These are phyloP conservation scores for Annulohypoxylon nitens DNA, from an alignment of 495 filamentous ascomycete genomes.

Conservation along the genomic window DNA sequence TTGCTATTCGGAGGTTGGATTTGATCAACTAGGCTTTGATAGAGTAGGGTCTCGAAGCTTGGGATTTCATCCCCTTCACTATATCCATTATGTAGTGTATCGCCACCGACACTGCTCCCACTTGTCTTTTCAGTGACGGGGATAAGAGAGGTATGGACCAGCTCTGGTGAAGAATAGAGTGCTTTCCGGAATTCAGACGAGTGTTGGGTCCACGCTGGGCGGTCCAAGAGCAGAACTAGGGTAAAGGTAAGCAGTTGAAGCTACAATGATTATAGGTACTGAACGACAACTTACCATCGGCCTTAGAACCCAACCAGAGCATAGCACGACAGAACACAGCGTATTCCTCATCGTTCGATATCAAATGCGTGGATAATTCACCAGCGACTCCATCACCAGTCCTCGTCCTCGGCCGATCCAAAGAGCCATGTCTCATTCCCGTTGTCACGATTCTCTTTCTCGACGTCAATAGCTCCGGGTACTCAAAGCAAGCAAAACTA, in stretches of 20 bases:
- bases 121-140: not conserved
- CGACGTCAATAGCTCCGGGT: slow-evolving; percentile 50
- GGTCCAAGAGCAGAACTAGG: slow-evolving; percentile 53
- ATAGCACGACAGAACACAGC: slow-evolving; percentile 51
- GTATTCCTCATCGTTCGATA: slow-evolving; percentile 35
- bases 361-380: slow-evolving; percentile 17
- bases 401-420: not conserved
- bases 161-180: not conserved
- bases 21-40: slow-evolving; percentile 34
- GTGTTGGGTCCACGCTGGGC: slow-evolving; percentile 39
- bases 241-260: not conserved
- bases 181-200: slow-evolving; percentile 30
- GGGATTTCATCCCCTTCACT: slow-evolving; percentile 25
- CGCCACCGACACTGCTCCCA: not conserved
- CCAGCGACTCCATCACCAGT: slow-evolving; percentile 22
- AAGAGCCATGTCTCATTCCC: not conserved
- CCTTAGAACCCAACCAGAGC: slow-evolving; percentile 45
- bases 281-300: slow-evolving; percentile 20
- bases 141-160: not conserved
- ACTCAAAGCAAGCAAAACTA: slow-evolving; percentile 50
- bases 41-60: slow-evolving; percentile 47
- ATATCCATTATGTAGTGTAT: not conserved
- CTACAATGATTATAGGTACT: slow-evolving; percentile 21
- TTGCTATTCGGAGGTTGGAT: not conserved
- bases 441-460: not conserved